Evolutionary conservation across 202 grass and related monocot genomes (phyloP).

Genomic region (Eragrostis tef): DNA sequence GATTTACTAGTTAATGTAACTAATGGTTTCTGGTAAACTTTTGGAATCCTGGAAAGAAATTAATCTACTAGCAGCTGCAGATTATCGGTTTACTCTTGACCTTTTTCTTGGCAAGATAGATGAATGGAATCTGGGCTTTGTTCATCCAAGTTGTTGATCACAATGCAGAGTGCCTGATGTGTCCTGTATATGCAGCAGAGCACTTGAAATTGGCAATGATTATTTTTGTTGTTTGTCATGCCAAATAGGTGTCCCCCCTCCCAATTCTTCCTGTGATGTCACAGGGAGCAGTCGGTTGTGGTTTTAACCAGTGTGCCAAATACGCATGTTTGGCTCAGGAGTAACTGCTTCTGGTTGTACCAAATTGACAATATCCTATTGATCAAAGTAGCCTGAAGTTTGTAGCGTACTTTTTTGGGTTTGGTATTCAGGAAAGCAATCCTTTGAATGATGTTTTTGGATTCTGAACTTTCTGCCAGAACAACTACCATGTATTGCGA

Average conservation of each 20-base stretch:
- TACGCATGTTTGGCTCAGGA: no score
- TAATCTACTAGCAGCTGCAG: not conserved
- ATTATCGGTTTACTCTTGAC: not conserved
- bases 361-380: no score
- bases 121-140: constrained; percentile 16
- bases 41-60: not conserved
- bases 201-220: not conserved
- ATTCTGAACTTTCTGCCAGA: no score
- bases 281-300: no score
- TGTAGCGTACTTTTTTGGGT: not conserved
- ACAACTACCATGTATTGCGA: no score
- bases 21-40: constrained; percentile 6
- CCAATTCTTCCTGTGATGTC: no score
- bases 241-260: not conserved
- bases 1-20: constrained; percentile 20
- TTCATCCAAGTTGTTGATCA: constrained; percentile 25
- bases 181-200: not conserved
- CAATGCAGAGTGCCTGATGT: not conserved
- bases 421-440: no score
- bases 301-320: not conserved
- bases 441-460: no score
- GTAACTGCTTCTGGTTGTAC: no score
- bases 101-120: not conserved
- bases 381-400: not conserved
- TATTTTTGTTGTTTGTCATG: not conserved